Evolutionary conservation across 2,329 filamentous ascomycete genomes (phyloP), one percentile per base, ranked within the genome.

Genomic region (Pyrenochaeta sp.): DNA sequence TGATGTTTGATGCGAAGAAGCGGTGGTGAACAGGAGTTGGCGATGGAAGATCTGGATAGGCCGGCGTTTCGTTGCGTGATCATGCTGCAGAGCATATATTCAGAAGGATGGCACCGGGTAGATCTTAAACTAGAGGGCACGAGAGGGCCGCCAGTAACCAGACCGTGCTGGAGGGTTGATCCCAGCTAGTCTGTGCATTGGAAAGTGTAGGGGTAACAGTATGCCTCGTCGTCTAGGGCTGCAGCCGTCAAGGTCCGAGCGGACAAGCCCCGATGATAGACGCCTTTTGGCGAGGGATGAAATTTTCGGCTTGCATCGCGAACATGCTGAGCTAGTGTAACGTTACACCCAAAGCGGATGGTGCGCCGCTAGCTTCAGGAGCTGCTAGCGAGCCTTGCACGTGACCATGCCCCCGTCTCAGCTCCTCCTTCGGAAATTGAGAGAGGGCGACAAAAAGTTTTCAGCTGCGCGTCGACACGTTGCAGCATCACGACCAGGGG

Each of bases 111-210:
- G 62, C 64, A 61, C 50, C 41, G 37, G 39, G 60, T 60, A 60
- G 58, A 58, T 68, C 64, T 67, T 69, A 66, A 68, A 63, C 39
- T 49, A 58, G 49, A 52, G 45, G 56, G 52, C 53, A 54, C 35
- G 54, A 58, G 45, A 57, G 52, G 52, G 62, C 60, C 68, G 67
- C 64, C 64, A 65, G 63, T 63, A 54, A 43, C 53, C 48, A 48
- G 52, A 48, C 48, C 27, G 42, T 45, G 39, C 39, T 54, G 47
- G 57, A 56, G 32, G 52, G 41, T 36, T 51, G 54, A 54, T 62
- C 68, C 64, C 52, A 43, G 57, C 44, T 48, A 49, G 51, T 51
- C 50, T 48, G 54, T 60, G 61, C 63, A 54, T 53, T 51, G 51
- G 61, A 55, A 54, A 60, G 46, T 42, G 55, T 60, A 59, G 54